Conservation (phyloP, 1,284 basidiomycete genomes). For the Cutaneotrichosporon sp. region DNA sequence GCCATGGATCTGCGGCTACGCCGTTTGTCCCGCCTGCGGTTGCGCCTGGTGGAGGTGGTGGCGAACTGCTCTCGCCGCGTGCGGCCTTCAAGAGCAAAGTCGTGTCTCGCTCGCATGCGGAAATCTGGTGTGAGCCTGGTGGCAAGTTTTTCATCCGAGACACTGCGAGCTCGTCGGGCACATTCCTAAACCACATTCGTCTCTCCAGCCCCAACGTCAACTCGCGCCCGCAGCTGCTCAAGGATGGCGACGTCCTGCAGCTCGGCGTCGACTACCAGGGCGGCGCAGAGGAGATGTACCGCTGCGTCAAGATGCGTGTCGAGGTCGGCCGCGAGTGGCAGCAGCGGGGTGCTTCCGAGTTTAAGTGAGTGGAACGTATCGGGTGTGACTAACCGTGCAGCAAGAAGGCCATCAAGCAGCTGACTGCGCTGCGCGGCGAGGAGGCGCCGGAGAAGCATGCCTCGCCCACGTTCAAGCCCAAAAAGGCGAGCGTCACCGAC, state of each 20-base stretch:
- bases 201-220: slow-evolving; percentile 79
- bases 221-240: slow-evolving; percentile 69
- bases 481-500: slow-evolving; percentile 60
- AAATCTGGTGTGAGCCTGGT: slow-evolving; percentile 71
- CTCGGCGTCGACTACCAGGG: slow-evolving; percentile 98
- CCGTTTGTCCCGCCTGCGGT: neutral
- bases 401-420: slow-evolving; percentile 44
- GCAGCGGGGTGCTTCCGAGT: slow-evolving; percentile 78
- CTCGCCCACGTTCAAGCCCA: slow-evolving; percentile 16
- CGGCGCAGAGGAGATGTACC: slow-evolving; percentile 94
- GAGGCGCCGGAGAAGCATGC: slow-evolving; percentile 5
- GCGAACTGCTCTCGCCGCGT: slow-evolving; percentile 67
- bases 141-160: slow-evolving; percentile 81
- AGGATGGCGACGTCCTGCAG: slow-evolving; percentile 92
- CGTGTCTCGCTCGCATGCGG: slow-evolving; percentile 88
- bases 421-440: slow-evolving; percentile 38
- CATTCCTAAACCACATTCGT: slow-evolving; percentile 92
- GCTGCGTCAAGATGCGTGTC: slow-evolving; percentile 93
- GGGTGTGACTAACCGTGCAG: slow-evolving; percentile 15
- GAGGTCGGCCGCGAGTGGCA: slow-evolving; percentile 87
- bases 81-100: slow-evolving; percentile 96
- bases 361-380: slow-evolving; percentile 65
- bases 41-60: slow-evolving; percentile 31
- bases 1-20: neutral
- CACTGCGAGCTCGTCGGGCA: slow-evolving; percentile 84